Evolutionary conservation across 495 filamentous ascomycete genomes (phyloP), one percentile per base, ranked within the genome.

Genomic region (Aspergillus bertholletiae): DNA sequence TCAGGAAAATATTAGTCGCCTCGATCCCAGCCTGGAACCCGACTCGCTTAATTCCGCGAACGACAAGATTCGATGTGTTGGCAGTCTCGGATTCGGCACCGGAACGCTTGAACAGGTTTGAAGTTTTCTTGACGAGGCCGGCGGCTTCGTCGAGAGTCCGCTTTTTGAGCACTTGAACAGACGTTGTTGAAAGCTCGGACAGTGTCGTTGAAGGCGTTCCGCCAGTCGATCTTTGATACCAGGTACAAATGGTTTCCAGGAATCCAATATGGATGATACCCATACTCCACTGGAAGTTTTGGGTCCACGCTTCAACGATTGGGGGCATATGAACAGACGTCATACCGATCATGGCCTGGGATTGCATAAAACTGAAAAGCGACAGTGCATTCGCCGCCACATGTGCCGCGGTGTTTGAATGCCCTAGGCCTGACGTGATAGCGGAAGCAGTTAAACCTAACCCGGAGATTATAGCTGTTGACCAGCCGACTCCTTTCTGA

Each of bases 271-370:
- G 81, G 64, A 98, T 96, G 64, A 98, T 92, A 62, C 94, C 94
- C 90, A 98, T 95, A 67, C 85, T 93, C 94, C 94, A 98, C 69
- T 93, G 87, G 77, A 97, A 97, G 65, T 97, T 94, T 76, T 97
- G 93, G 0, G 93, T 96, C 94, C 94, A 98, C 0, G 93, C 80
- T 63, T 88, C 81, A 40, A 96, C 94, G 46, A 96, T 88, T 0
- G 94, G 94, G 3, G 94, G 94, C 47, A 96, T 83, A 22, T 80
- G 79, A n/a, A 97, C 85, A 12, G 88, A 80, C 30, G 84, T 88
- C 78, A 97, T 87, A 43, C 92, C 94, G 58, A 96, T 78, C 70
- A 98, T 92, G n/a, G 94, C 92, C 68, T 97, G 94, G 12, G 89
- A 86, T 68, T 98, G 94, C 81, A 97, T 96, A 73, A 92, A 98